Evolutionary conservation across 192 early-diverging fungal genomes (phyloP), one percentile per base, ranked within the genome.

Genomic region (Oehlia diaphana): DNA sequence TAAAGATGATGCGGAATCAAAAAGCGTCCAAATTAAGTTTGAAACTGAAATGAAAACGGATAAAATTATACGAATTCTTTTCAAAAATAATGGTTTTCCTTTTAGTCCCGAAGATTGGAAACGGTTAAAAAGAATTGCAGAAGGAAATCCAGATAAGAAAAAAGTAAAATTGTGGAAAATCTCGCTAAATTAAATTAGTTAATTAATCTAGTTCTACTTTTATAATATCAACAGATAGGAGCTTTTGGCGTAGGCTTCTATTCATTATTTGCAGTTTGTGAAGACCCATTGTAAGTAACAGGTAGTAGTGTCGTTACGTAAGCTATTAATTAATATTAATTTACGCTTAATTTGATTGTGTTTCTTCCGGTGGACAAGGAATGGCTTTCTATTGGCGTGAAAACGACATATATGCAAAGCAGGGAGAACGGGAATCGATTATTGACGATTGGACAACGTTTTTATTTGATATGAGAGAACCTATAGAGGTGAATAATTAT

Each of bases 381-480:
- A 94, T 96, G 93, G 94, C 89, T 0, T 96, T 97, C 83, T 93
- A 94, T 82, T 97, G 94, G 91, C 90, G 89, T 73, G 93, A 92
- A 2, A 95, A 97, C 83, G 92, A 94, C 81, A 85, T 97, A 26
- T 96, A 91, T 79, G 92, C 94, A 1, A 95, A 95, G 78, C 85
- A 89, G 42, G 93, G 86, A 8, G 79, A 19, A 67, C 91, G 10
- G 84, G 88, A 21, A 81, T 85, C 7, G 85, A 88, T 47, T n/a
- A n/a, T n/a, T n/a, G n/a, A n/a, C n/a, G 86, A 90, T 14, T 91
- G 91, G 90, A 96, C 96, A 0, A 89, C 91, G 0, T 96, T 96
- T 79, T 86, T 92, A 31, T 84, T 97, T 81, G 88, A 90, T 72
- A 74, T 94, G 63, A 90, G 96, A 47, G 94, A 96, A 42, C 39